These are phyloP conservation scores for Zoysia pacifica DNA, from an alignment of 176 grass and related monocot species.

Conservation along the genomic window DNA sequence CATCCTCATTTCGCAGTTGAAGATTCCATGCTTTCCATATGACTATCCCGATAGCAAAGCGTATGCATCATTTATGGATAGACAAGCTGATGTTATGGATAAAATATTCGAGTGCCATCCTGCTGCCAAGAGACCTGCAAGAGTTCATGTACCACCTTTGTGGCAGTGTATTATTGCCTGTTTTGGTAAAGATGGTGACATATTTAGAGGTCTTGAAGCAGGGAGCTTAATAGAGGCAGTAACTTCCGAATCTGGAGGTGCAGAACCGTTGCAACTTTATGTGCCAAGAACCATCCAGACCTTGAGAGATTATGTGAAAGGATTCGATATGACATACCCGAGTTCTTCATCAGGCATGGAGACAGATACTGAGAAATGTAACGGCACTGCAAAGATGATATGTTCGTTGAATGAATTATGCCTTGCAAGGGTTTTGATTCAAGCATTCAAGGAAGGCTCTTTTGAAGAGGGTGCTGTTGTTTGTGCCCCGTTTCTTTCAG, in stretches of 20 bases:
- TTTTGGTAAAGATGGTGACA: constrained; percentile 40
- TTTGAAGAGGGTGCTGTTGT: constrained; percentile 87
- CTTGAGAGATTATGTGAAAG: constrained; percentile 53
- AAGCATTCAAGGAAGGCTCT: constrained; percentile 72
- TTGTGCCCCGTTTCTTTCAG: constrained; percentile 66
- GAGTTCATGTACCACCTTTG: constrained; percentile 54
- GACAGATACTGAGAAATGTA: constrained; percentile 19
- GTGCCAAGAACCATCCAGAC: constrained; percentile 60
- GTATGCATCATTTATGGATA: constrained; percentile 54
- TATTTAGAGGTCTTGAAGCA: constrained; percentile 29
- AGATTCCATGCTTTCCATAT: constrained; percentile 76
- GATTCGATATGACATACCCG: constrained; percentile 43
- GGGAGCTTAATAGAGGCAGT: constrained; percentile 10
- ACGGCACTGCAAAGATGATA: neutral
- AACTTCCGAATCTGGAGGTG: constrained; percentile 31
- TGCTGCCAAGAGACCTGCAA: constrained; percentile 57
- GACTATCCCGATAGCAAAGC: constrained; percentile 89
- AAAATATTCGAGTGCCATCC: constrained; percentile 51
- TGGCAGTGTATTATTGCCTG: constrained; percentile 59
- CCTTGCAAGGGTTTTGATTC: constrained; percentile 70
- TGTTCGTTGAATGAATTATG: constrained; percentile 43
- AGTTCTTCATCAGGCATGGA: constrained; percentile 36
- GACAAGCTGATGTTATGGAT: constrained; percentile 55
- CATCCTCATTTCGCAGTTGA: constrained; percentile 48
- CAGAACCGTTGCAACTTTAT: constrained; percentile 35